Conservation (phyloP, 78 protist species). For the slime mould (Dictyostelium discoideum) region DNA sequence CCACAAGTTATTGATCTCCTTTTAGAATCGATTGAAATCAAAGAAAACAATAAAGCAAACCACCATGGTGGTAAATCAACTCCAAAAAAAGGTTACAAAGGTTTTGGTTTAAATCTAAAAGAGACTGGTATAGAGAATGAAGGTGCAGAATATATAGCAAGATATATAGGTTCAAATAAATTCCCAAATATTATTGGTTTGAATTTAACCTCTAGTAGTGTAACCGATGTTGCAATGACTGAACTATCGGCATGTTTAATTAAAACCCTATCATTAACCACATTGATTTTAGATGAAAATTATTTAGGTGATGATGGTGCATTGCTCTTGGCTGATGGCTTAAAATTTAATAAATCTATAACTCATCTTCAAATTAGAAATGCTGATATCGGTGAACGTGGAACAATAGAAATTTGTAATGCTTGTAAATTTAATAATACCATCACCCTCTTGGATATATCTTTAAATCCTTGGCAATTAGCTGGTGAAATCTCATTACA, state of each 20-base stretch:
- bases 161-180: slow-evolving; percentile 25
- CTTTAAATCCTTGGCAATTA: slow-evolving; percentile 71
- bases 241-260: slow-evolving; percentile 4
- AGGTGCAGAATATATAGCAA: slow-evolving; percentile 55
- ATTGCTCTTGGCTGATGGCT: slow-evolving; percentile 40
- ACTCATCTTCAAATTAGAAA: slow-evolving; percentile 60
- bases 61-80: not conserved
- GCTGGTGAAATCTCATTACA: slow-evolving; percentile 71
- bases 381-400: slow-evolving; percentile 64
- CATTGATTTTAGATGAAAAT: slow-evolving; percentile 64
- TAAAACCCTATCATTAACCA: slow-evolving; percentile 9
- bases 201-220: slow-evolving; percentile 28
- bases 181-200: slow-evolving; percentile 40
- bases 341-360: slow-evolving; percentile 36
- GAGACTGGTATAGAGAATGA: slow-evolving; percentile 78
- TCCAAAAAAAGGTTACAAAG: slow-evolving; percentile 18
- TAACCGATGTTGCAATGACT: slow-evolving; percentile 60
- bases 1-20: slow-evolving; percentile 15
- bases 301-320: slow-evolving; percentile 80
- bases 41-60: not conserved
- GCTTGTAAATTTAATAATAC: slow-evolving; percentile 49
- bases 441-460: slow-evolving; percentile 29
- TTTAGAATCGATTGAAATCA: slow-evolving; percentile 19
- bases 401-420: slow-evolving; percentile 48
- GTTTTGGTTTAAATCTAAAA: slow-evolving; percentile 60